phyloP scores from a whole-genome alignment of 495 filamentous ascomycete species.

The Haplographium delicatum region DNA sequence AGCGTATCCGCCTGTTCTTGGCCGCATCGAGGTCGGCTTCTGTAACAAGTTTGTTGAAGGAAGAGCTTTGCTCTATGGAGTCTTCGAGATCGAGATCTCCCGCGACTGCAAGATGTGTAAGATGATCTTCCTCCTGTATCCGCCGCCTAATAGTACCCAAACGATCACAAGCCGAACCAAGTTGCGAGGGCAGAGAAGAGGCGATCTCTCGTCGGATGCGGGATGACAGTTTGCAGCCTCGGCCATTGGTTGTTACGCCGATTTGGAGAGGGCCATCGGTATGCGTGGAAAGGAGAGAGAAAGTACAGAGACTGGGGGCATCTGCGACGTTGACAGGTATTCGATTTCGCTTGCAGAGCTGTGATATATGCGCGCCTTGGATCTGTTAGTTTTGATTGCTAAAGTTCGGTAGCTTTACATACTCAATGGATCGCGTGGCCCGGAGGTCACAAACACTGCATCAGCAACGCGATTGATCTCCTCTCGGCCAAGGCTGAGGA shows the following conservation, averaged over 20 bases:
- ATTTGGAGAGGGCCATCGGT: conserved; percentile 90
- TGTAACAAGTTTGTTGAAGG: conserved; percentile 76
- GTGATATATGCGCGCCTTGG: conserved; percentile 62
- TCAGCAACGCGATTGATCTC: conserved; percentile 80
- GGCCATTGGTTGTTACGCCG: conserved; percentile 91
- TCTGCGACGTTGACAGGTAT: conserved; percentile 94
- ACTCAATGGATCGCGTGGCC: conserved; percentile 48
- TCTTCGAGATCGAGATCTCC: conserved; percentile 70
- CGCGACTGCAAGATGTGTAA: conserved; percentile 34
- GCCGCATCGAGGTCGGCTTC: conserved; percentile 68
- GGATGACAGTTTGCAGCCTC: conserved; percentile 89
- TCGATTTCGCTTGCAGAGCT: conserved; percentile 67
- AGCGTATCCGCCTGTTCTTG: conserved; percentile 79
- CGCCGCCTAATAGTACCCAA: conserved; percentile 70
- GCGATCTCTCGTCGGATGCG: conserved; percentile 87
- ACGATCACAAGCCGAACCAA: conserved; percentile 76
- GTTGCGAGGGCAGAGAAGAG: conserved; percentile 66
- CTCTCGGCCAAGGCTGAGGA: conserved; percentile 69
- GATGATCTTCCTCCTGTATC: conserved; percentile 76
- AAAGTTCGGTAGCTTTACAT: conserved; percentile 18
- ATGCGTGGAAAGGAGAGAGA: conserved; percentile 83
- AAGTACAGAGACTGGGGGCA: conserved; percentile 80
- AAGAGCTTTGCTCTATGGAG: conserved; percentile 71
- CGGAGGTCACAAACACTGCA: conserved; percentile 81
- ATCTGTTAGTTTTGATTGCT: background rate